Base-by-base conservation (phyloP, 768 basidiomycete species). In the Pisolithus tinctorius region DNA sequence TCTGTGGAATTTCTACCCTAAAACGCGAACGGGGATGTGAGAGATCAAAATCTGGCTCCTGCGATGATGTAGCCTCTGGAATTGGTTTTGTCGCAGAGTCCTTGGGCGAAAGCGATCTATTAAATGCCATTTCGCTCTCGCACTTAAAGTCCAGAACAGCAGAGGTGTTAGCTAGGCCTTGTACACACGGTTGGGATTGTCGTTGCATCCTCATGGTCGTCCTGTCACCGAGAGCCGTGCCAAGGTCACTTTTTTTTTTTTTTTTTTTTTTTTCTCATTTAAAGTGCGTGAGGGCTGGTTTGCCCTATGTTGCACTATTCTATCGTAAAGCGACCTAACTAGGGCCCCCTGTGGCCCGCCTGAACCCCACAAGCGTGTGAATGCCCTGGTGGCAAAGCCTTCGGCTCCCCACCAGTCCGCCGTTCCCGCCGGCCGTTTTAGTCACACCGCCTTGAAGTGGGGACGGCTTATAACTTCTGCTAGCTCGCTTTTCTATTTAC, bases 91-190 rank as follows among this genome's bases (percentile, higher is more conserved):
- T 25, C 7, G 9, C 47, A n/a, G 39, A 42, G 27, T 13, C 29
- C 11, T 27, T 53, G 17, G 17, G 11, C 14, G 17, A 38, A 42
- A 10, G 9, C 17, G 42, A 6, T 16, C 27, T 27, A 26, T 48
- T 36, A 11, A 20, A 23, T 41, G 30, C 34, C 39, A 43, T 43
- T 36, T 27, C 31, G n/a, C 8, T 39, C 11, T 38, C 47, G n/a
- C 30, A 36, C 6, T 20, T 40, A 26, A 31, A 42, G 49, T 51
- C 39, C 54, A 46, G 47, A 48, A 6, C 47, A 46, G 55, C 55
- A 53, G 54, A 55, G 56, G 47, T 9, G 27, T 37, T 31, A 56
- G 52, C 41, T 53, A 41, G 43, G 47, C 39, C 46, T 51, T 41
- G 50, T 36, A 10, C 37, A 36, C 39, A 16, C 16, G 45, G 34